Conservation (phyloP, 2,329 filamentous ascomycete species). For the Ceratocystis harringtonii region DNA sequence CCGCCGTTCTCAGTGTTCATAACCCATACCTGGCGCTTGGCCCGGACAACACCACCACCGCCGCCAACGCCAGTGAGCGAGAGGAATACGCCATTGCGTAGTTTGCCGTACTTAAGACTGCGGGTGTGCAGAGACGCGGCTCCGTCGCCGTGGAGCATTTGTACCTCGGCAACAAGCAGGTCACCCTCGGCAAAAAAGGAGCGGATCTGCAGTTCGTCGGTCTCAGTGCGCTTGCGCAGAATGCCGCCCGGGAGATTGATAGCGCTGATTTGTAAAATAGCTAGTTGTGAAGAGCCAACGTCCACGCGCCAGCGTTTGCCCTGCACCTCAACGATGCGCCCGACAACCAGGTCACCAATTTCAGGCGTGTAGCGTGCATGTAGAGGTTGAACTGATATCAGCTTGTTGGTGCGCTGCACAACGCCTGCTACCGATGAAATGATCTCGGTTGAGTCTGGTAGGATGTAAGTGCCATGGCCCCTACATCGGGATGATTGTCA, state of each 20-base stretch:
- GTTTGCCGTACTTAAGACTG: slow-evolving; percentile 82
- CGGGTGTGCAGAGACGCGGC: slow-evolving; percentile 79
- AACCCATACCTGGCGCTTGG: slow-evolving; percentile 77
- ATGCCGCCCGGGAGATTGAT: slow-evolving; percentile 95
- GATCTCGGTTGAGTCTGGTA: slow-evolving; percentile 50
- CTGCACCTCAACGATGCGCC: slow-evolving; percentile 89
- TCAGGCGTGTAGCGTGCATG: slow-evolving; percentile 89
- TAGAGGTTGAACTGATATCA: slow-evolving; percentile 78
- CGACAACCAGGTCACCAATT: slow-evolving; percentile 89
- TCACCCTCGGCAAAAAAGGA: slow-evolving; percentile 97
- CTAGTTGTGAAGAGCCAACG: slow-evolving; percentile 74
- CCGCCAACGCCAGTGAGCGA: slow-evolving; percentile 69
- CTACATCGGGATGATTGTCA: slow-evolving; percentile 30
- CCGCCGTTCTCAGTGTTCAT: slow-evolving; percentile 43
- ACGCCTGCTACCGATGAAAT: slow-evolving; percentile 82
- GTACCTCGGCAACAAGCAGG: slow-evolving; percentile 85
- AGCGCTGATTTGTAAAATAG: slow-evolving; percentile 66
- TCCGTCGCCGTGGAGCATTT: slow-evolving; percentile 74
- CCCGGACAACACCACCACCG: slow-evolving; percentile 71
- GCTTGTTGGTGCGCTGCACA: slow-evolving; percentile 87
- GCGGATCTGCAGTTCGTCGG: slow-evolving; percentile 92
- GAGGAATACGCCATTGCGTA: slow-evolving; percentile 83
- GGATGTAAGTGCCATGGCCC: slow-evolving; percentile 82
- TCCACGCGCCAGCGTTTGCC: slow-evolving; percentile 89
- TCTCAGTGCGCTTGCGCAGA: slow-evolving; percentile 76